Evolutionary conservation across 2,329 filamentous ascomycete species (phyloP).

Genomic region (Cryphonectria japonica): DNA sequence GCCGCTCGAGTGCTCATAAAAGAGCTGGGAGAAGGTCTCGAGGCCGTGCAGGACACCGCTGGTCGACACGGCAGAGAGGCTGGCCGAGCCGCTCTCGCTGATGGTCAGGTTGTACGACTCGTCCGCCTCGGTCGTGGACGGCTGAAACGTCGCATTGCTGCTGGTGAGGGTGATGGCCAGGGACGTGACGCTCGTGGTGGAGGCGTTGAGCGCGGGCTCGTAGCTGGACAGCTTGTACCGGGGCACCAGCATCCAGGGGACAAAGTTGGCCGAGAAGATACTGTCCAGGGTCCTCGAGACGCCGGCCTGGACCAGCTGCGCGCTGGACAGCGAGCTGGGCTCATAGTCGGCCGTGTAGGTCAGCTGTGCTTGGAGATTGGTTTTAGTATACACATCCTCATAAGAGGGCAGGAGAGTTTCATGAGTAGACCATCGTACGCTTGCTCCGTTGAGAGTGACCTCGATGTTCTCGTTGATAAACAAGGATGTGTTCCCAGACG

Average conservation of each 20-base stretch:
- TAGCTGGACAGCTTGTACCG: conserved; percentile 60
- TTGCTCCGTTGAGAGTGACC: conserved; percentile 62
- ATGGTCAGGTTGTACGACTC: conserved; percentile 76
- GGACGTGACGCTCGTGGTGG: conserved; percentile 55
- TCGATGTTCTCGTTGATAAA: conserved; percentile 56
- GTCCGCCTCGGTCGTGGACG: conserved; percentile 63
- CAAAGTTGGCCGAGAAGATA: conserved; percentile 70
- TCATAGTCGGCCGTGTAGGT: conserved; percentile 51
- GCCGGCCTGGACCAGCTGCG: conserved; percentile 58
- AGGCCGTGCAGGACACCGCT: conserved; percentile 74
- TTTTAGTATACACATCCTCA: conserved; percentile 39
- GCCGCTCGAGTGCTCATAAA: conserved; percentile 69
- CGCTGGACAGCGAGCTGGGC: conserved; percentile 49
- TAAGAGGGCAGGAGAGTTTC: conserved; percentile 31
- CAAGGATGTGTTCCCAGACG: conserved; percentile 55
- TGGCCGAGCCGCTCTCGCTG: conserved; percentile 59
- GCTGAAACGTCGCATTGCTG: conserved; percentile 62
- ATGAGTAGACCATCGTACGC: conserved; percentile 52
- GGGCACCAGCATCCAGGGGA: conserved; percentile 78
- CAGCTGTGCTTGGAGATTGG: conserved; percentile 47
- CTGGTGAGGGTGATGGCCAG: conserved; percentile 65
- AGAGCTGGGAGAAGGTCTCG: conserved; percentile 78
- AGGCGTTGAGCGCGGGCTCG: conserved; percentile 59
- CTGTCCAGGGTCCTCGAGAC: conserved; percentile 63
- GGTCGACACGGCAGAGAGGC: conserved; percentile 67